Evolutionary conservation across 2,329 filamentous ascomycete species (phyloP).

Genomic region (Elsinoe ampelina): DNA sequence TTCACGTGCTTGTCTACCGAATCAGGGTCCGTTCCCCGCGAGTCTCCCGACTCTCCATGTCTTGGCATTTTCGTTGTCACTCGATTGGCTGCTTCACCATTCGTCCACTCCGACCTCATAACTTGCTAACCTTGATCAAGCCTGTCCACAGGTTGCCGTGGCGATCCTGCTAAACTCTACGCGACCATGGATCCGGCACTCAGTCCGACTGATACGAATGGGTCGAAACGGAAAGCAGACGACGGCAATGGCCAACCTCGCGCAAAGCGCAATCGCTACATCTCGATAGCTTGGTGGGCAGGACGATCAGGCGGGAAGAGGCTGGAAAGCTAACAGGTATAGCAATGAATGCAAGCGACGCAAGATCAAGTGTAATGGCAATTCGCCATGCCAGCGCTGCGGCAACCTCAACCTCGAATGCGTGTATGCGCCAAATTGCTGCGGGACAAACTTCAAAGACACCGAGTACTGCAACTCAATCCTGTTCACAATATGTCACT

Average conservation of each 20-base stretch:
- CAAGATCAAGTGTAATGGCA: conserved; percentile 61
- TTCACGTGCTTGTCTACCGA: not conserved
- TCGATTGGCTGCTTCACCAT: not conserved
- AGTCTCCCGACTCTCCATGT: not conserved
- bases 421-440: conserved; percentile 58
- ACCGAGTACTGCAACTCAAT: conserved; percentile 47
- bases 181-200: conserved; percentile 7
- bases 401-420: conserved; percentile 56
- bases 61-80: not conserved
- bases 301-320: conserved; percentile 19
- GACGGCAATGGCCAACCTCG: conserved; percentile 39
- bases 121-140: not conserved
- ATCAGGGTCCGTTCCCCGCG: not conserved
- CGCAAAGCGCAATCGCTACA: conserved; percentile 58
- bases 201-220: conserved; percentile 2
- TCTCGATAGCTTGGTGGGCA: conserved; percentile 55
- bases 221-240: conserved; percentile 36
- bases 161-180: not conserved
- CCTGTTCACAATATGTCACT: conserved; percentile 6
- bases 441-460: conserved; percentile 74
- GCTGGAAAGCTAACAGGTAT: conserved; percentile 14
- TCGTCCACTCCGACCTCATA: not conserved
- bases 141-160: too few relatives aligned
- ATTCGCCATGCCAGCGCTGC: conserved; percentile 56
- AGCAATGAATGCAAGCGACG: conserved; percentile 57